phyloP scores from a whole-genome alignment of 805 yeast genomes.

The Schwanniomyces yamadae region DNA sequence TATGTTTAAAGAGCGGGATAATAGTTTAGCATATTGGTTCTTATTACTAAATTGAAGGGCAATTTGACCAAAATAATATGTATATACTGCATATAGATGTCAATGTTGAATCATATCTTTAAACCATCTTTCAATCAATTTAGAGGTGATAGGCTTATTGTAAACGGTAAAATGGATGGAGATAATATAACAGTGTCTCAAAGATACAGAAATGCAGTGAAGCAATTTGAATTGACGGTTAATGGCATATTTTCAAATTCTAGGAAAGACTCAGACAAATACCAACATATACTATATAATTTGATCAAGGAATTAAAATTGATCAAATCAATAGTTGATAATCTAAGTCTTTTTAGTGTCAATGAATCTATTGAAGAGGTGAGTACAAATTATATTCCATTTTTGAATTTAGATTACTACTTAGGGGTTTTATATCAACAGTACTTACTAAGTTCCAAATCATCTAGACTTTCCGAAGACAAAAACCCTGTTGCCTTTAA shows the following conservation, averaged over 20 bases:
- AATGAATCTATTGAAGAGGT: slow-evolving; percentile 75
- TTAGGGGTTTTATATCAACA: slow-evolving; percentile 37
- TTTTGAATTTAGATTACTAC: slow-evolving; percentile 57
- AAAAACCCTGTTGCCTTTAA: slow-evolving; percentile 21
- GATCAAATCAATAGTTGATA: slow-evolving; percentile 44
- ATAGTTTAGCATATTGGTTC: too few relatives aligned
- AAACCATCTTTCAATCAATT: too few relatives aligned
- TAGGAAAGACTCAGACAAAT: slow-evolving; percentile 36
- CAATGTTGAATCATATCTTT: slow-evolving; percentile 2
- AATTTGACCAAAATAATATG: too few relatives aligned
- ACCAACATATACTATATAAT: slow-evolving; percentile 35
- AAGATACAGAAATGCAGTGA: slow-evolving; percentile 7
- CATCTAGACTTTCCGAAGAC: slow-evolving; percentile 19
- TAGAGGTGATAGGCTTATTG: too few relatives aligned
- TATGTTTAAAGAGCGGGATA: too few relatives aligned
- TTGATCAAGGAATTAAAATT: slow-evolving; percentile 43
- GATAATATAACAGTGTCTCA: slow-evolving; percentile 7
- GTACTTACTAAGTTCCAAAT: slow-evolving; percentile 19
- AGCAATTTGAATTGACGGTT: slow-evolving; percentile 4
- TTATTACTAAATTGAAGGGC: too few relatives aligned
- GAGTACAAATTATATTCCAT: slow-evolving; percentile 60
- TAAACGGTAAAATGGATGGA: too few relatives aligned
- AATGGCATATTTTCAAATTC: too few relatives aligned
- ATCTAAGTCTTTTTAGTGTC: slow-evolving; percentile 61
- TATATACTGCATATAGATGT: slow-evolving; percentile 1